Percentiles rank a stretch among this genome's conserved stretches.
Evolutionary conservation across 2,329 filamentous ascomycete genomes (phyloP).

Genomic region (Arthroderma sp.): DNA sequence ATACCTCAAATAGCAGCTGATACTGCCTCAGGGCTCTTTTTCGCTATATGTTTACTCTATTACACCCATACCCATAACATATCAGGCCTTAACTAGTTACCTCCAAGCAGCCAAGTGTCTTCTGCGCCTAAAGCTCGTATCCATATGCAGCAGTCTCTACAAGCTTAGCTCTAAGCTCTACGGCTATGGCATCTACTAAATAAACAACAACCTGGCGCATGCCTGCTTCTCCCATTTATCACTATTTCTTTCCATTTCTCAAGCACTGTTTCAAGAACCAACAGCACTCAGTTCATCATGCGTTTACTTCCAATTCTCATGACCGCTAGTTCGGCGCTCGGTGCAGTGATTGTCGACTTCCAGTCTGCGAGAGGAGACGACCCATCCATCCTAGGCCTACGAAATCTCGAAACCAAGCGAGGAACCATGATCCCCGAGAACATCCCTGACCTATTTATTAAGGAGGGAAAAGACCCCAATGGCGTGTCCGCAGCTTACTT

Average conservation of each 20-base stretch:
- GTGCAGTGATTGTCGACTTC: slow-evolving; percentile 10
- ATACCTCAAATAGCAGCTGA: too few relatives aligned
- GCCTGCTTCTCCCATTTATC: too few relatives aligned
- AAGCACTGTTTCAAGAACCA: not conserved
- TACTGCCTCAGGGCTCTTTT: too few relatives aligned
- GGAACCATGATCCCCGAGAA: slow-evolving; percentile 7
- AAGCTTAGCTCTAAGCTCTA: not conserved
- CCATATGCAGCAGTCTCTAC: not conserved
- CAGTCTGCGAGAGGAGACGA: slow-evolving; percentile 10
- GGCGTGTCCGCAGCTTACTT: slow-evolving; percentile 8
- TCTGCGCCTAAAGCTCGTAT: not conserved
- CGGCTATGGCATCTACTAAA: not conserved
- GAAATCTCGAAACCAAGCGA: slow-evolving; percentile 10
- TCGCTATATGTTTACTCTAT: too few relatives aligned
- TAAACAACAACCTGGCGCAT: not conserved
- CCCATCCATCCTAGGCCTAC: slow-evolving; percentile 8
- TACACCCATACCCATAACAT: not conserved
- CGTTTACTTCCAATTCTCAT: slow-evolving; percentile 7
- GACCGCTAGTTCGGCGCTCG: slow-evolving; percentile 1
- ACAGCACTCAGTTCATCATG: not conserved
- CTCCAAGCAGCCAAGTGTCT: not conserved
- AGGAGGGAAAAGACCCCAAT: slow-evolving; percentile 10
- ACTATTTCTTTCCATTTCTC: not conserved
- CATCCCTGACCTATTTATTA: slow-evolving; percentile 10
- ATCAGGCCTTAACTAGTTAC: not conserved